Evolutionary conservation across 2,329 filamentous ascomycete species (phyloP), one percentile per base, ranked within the genome.

Genomic region (Juglanconis oblonga): DNA sequence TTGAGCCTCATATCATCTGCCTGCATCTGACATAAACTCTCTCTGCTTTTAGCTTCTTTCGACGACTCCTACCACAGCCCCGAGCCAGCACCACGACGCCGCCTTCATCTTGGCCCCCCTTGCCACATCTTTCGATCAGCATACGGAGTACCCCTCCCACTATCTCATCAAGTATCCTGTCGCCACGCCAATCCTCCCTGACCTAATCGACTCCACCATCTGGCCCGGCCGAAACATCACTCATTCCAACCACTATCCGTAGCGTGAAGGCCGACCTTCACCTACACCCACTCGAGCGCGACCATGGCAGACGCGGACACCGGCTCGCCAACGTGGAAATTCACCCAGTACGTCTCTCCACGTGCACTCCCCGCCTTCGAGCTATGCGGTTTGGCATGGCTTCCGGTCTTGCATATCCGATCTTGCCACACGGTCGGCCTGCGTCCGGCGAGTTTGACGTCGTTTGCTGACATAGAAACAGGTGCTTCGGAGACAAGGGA

Each of bases 401-500:
- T 6, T 11, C 33, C n/a, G 10, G 24, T 47, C 13, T 9, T n/a
- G 35, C 11, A 35, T 24, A 17, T 11, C 31, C 4, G 4, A 29
- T 29, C 5, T 11, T 52, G 57, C 35, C 1, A 36, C 17, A 42
- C 49, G 38, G 47, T 48, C 33, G 47, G 49, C 32, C 11, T 47
- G 24, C 49, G n/a, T 52, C 24, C 36, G 45, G 52, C 55, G 36
- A 11, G 36, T 57, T 40, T 17, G 29, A 36, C 8, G 45, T 42
- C 57, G 40, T 47, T 24, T 64, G 56, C 64, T 72, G 65, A 70
- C 64, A 68, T 65, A 65, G 62, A 60, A 62, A 59, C 71, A 98
- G 94, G 82, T 98, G 95, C 82, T 99, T 99, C 79, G 95, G 95
- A 77, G 95, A 99, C 81, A 99, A 99, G 81, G 95, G 95, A 70